Evolutionary conservation across 1,139 yeast genomes (phyloP).

Genomic region (Yamadazyma dushanensis): DNA sequence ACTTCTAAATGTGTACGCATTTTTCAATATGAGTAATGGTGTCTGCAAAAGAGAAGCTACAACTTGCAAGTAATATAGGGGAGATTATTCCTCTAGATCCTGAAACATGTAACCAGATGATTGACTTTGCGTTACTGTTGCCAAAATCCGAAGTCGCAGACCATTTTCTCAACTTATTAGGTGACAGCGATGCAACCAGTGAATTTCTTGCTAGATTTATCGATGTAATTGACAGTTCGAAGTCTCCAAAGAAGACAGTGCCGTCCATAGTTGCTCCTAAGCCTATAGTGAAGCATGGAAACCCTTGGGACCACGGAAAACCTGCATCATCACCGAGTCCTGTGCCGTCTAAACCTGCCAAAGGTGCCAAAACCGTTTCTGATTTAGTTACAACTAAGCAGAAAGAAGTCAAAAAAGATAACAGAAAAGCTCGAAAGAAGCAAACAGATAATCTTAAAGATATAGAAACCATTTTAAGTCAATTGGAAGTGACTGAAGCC

Average conservation of each 20-base stretch:
- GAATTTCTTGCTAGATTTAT: conserved; percentile 37
- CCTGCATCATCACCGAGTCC: neutral
- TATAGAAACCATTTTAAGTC: conserved; percentile 45
- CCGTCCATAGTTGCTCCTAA: neutral
- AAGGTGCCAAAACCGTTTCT: conserved; percentile 8
- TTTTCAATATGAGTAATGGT: conserved; percentile 6
- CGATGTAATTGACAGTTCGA: conserved; percentile 14
- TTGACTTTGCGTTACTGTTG: conserved; percentile 47
- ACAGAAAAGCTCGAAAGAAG: conserved; percentile 35
- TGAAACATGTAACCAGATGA: conserved; percentile 36
- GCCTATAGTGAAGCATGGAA: neutral
- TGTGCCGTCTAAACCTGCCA: neutral
- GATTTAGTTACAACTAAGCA: conserved; percentile 22
- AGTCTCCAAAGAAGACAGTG: conserved; percentile 1
- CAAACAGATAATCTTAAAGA: conserved; percentile 57
- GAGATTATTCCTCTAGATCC: conserved; percentile 46
- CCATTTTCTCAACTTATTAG: conserved; percentile 53
- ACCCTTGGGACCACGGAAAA: neutral
- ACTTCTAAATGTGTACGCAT: neutral
- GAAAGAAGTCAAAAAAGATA: conserved; percentile 23
- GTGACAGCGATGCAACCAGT: conserved; percentile 49
- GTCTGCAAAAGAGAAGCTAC: conserved; percentile 14
- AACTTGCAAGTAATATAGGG: conserved; percentile 12
- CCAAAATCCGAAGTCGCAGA: conserved; percentile 43
- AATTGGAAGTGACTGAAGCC: conserved; percentile 29